Conservation (phyloP, 441 rosid species). For the Brassica hybrid region DNA sequence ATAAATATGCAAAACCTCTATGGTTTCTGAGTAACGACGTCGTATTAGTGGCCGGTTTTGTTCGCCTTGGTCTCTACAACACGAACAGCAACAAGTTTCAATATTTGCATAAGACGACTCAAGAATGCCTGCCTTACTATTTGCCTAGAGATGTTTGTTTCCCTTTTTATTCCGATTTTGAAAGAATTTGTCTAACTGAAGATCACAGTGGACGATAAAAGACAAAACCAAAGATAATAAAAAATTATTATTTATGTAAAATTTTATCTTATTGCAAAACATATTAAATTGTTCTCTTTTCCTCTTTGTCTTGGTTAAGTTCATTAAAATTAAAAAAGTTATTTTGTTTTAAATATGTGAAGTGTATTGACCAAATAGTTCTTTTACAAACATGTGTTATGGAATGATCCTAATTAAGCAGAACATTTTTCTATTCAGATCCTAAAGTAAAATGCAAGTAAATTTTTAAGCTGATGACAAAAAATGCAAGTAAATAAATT, state of each 20-base stretch:
- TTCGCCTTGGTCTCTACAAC: conserved; percentile 10
- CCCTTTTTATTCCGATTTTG: conserved; percentile 33
- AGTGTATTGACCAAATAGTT: no score
- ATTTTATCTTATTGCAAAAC: not conserved
- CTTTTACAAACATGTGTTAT: no score
- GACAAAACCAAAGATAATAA: not conserved
- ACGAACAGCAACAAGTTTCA: conserved; percentile 6
- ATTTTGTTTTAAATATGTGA: not conserved
- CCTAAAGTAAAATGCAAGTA: no score
- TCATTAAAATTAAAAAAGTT: no score
- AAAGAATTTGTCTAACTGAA: conserved; percentile 1
- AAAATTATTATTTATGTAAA: not conserved
- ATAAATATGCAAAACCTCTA: not conserved
- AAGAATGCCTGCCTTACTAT: not conserved
- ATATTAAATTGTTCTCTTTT: not conserved
- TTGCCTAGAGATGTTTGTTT: not conserved
- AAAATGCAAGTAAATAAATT: no score
- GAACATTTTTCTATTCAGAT: not conserved
- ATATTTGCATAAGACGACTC: not conserved
- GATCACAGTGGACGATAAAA: not conserved
- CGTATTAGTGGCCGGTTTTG: not conserved
- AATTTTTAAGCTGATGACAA: no score
- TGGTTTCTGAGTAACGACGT: conserved; percentile 32
- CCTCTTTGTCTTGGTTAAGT: not conserved
- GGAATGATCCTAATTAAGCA: not conserved